Base-by-base conservation (phyloP, 306 rosid genomes). In the Trifolium fragiferum region DNA sequence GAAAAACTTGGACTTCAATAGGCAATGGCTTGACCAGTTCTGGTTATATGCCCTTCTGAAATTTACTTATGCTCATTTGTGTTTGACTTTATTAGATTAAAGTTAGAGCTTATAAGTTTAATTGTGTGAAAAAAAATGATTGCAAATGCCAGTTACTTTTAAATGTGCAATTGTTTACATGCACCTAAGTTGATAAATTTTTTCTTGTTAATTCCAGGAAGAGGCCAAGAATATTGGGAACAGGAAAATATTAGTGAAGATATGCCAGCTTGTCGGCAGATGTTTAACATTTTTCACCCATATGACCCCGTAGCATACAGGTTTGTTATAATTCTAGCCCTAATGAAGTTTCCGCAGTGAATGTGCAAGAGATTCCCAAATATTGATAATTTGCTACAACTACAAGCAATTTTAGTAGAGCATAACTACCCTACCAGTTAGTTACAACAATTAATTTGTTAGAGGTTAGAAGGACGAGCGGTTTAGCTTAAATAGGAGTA, bases 241-340 rank as follows among this genome's bases (percentile, higher is more conserved):
- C 93, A 87, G 84, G 93, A 85, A 83, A 92, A 86, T 75, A 90
- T 89, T 43, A 85, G 19, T 41, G 99, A 95, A 82, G 98, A 92
- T 86, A 89, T 92, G 93, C 99, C 99, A 40, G 92, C 98, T 49
- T 90, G 96, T 81, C 89, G 89, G 62, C 97, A 89, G 81, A 85
- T 95, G 93, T 86, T 95, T 80, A 95, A 95, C 86, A 90, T 95
- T 82, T 95, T 95, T 89, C 99, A 95, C 73, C 99, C 99, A 37
- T 95, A 70, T 78, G 99, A 95, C 84, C 99, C 99, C 14, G 99
- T 95, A 66, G 99, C 97, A 78, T 95, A 92, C 78, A 92, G 99
- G 99, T 92, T 35, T 83, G 82, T 69, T 44, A 65, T 59, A 73
- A 53, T 54, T 78, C 58, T 70, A 67, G 47, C 74, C 69, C 35